Evolutionary conservation across 2,329 filamentous ascomycete genomes (phyloP), one percentile per base, ranked within the genome.

Genomic region (Sordariomycetes sp.): DNA sequence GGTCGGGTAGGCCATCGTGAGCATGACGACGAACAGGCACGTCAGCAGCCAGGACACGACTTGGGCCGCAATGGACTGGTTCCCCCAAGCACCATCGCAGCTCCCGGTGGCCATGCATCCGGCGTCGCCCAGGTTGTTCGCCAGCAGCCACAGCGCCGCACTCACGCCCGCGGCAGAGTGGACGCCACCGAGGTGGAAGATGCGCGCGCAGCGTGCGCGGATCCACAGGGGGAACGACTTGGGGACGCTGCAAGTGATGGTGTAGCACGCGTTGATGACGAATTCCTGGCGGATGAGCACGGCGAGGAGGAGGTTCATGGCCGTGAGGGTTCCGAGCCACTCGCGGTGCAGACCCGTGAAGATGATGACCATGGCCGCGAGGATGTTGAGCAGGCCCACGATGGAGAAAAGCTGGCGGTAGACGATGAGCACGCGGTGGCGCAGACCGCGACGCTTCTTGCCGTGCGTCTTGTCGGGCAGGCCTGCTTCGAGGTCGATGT

Each of bases 1-100:
- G 8, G 54, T 51, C 4, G 83, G 82, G 50, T 79, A 70, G 3
- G 83, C 78, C 33, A 76, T 71, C 30, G 62, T 57, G 33, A 82
- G 64, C 47, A 86, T 79, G 25, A 61, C 47, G 36, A 72, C 46
- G 43, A 83, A 64, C 33, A 85, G 61, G 3, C 59, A 50, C 29
- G 74, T 61, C 26, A 84, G 64, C 26, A 77, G 48, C 47, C 72
- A 79, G 10, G 73, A 69, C 18, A 82, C 49, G 8, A 62, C 54
- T 23, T 69, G 68, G 23, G 53, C 50, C 14, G 60, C 53, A 24
- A 63, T 51, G 17, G 68, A 58, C n/a, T 61, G 46, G 39, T 48
- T 28, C 16, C 36, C 34, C 41, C 46, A 46, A 42, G 24, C 18
- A 4, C 45, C 34, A 35, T 50, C 34, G 8, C 29, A 39, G 26